Evolutionary conservation across 148 eudicot genomes (phyloP), one percentile per base, ranked within the genome.

Genomic region (Oxyria digyna): DNA sequence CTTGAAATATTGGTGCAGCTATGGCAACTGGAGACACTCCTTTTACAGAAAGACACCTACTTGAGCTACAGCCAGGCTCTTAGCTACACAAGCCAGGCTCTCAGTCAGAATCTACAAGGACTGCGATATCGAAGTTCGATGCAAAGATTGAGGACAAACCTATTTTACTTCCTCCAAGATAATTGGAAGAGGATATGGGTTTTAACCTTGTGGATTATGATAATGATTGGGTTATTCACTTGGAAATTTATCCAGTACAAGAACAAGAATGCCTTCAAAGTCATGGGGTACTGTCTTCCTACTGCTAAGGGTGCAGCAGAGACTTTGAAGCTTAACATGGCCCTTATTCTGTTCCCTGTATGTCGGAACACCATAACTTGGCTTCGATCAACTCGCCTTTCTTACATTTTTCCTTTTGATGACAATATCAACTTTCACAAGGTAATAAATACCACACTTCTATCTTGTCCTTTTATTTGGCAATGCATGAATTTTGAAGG

Each of bases 231-330:
- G 54, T 77, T 91, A 14, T 94, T 94, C 77, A 48, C 69, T n/a
- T 94, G 97, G 99, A 94, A 94, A 72, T 91, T 85, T 75, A 72
- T 78, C 73, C 87, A 90, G 77, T 94, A 94, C 84, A 91, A 79
- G 73, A 72, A 88, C 69, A 88, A 82, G 75, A 75, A 68, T 52
- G 93, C 97, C 14, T 94, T 79, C 76, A 41, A 80, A 63, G 85
- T 94, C 55, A 94, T 94, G 99, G 99, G 99, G 7, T 94, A 94
- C 62, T 94, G 99, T 52, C 82, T 94, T 49, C 82, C 84, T 35
- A 87, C 96, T 7, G 99, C 99, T 55, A 94, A 94, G 76, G 99
- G 99, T 41, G 99, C 96, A 11, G 99, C 96, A 0, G 99, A 94
- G 82, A 94, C 91, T 33, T 75, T 94, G 45, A 94, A 94, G 81